Evolutionary conservation across 2,329 filamentous ascomycete genomes (phyloP).

Genomic region (Colletotrichum australisinense): DNA sequence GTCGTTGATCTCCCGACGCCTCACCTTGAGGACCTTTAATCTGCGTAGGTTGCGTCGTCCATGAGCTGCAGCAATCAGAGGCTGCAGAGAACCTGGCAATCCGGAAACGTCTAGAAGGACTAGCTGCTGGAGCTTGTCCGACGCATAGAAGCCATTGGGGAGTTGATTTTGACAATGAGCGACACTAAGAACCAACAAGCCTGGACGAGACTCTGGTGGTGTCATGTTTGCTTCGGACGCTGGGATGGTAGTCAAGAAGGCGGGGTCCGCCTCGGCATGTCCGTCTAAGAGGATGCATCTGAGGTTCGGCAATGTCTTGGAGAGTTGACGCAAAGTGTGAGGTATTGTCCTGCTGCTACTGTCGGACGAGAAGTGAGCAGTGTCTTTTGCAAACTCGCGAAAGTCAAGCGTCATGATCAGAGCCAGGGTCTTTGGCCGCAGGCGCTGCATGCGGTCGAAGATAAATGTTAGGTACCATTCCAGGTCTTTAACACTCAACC

Average conservation of each 20-base stretch:
- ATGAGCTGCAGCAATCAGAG: slow-evolving; percentile 47
- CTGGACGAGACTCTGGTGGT: slow-evolving; percentile 22
- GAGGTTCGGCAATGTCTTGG: slow-evolving; percentile 55
- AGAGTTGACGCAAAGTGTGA: slow-evolving; percentile 51
- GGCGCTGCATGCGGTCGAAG: slow-evolving; percentile 47
- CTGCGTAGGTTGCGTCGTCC: slow-evolving; percentile 51
- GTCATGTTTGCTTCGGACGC: slow-evolving; percentile 14
- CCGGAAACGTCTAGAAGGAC: slow-evolving; percentile 66
- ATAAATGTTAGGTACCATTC: slow-evolving; percentile 62
- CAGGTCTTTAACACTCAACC: slow-evolving; percentile 51
- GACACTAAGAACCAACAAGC: slow-evolving; percentile 58
- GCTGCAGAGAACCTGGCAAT: slow-evolving; percentile 56
- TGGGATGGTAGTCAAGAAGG: slow-evolving; percentile 44
- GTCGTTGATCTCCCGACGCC: slow-evolving; percentile 59
- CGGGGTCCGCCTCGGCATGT: slow-evolving; percentile 57
- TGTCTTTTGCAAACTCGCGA: slow-evolving; percentile 52
- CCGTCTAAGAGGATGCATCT: slow-evolving; percentile 61
- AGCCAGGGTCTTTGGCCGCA: slow-evolving; percentile 51
- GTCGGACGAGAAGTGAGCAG: slow-evolving; percentile 55
- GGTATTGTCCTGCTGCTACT: slow-evolving; percentile 50
- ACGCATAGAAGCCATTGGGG: slow-evolving; percentile 52
- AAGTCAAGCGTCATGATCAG: slow-evolving; percentile 62
- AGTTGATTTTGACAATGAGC: slow-evolving; percentile 53
- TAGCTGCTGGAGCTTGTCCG: slow-evolving; percentile 50
- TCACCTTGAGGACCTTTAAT: slow-evolving; percentile 64